These are phyloP conservation scores for Cutaneotrichosporon sp. DNA, from an alignment of 1,284 basidiomycete species.

Conservation along the genomic window DNA sequence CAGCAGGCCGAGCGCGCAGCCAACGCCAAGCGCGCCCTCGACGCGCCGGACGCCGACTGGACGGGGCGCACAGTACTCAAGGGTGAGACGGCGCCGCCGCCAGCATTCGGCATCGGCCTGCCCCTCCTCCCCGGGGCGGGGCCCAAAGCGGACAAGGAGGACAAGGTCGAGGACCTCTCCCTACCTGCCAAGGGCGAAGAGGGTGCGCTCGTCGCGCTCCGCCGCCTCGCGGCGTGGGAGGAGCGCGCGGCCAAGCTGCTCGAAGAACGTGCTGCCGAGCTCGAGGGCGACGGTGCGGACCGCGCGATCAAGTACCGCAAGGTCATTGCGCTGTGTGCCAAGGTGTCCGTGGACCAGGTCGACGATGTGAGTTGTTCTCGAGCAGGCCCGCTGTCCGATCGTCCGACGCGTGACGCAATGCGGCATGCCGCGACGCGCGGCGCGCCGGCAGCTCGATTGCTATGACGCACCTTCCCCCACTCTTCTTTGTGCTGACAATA, in stretches of 20 bases:
- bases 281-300: slow-evolving; percentile 78
- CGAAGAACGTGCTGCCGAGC: slow-evolving; percentile 64
- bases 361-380: slow-evolving; percentile 80
- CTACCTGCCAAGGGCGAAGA: slow-evolving; percentile 59
- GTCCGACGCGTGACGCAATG: no score
- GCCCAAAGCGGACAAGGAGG: slow-evolving; percentile 25
- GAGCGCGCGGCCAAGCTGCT: slow-evolving; percentile 72
- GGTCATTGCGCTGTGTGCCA: slow-evolving; percentile 86
- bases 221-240: slow-evolving; percentile 80
- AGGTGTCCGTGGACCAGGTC: slow-evolving; percentile 81
- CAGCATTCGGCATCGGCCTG: slow-evolving; percentile 25
- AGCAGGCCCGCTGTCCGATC: no score
- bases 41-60: slow-evolving; percentile 63
- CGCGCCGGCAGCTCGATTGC: not conserved
- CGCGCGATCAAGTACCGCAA: slow-evolving; percentile 88
- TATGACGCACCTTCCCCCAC: not conserved
- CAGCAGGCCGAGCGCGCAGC: slow-evolving; percentile 72
- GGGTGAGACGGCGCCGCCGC: slow-evolving; percentile 57
- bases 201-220: slow-evolving; percentile 66
- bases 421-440: not conserved
- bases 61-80: slow-evolving; percentile 67
- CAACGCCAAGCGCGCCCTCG: slow-evolving; percentile 76
- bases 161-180: slow-evolving; percentile 29
- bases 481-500: slow-evolving; percentile 43
- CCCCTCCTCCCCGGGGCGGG: slow-evolving; percentile 56